These are phyloP conservation scores for Penicillium verrucosum DNA, from an alignment of 2,329 filamentous ascomycete genomes.

Conservation along the genomic window DNA sequence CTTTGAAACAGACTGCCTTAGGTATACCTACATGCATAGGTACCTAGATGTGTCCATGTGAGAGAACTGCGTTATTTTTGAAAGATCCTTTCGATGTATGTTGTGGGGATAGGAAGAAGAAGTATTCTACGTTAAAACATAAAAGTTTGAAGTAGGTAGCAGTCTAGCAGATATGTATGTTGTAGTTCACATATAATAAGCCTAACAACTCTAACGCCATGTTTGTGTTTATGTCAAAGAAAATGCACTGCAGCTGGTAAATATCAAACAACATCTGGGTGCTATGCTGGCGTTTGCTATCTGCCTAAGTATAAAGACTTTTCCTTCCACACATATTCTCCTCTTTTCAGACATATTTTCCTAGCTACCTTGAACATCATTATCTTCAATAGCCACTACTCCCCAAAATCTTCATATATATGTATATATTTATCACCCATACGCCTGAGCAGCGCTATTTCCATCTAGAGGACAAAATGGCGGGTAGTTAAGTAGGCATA, in stretches of 20 bases:
- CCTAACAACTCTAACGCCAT: too few species aligned
- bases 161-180: neutral
- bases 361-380: neutral
- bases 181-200: neutral
- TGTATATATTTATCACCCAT: too few species aligned
- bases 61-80: neutral
- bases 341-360: neutral
- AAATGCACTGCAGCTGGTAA: too few species aligned
- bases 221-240: neutral
- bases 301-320: neutral
- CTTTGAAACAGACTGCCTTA: neutral
- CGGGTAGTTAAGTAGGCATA: too few species aligned
- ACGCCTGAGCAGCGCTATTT: too few species aligned
- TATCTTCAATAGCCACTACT: too few species aligned
- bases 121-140: neutral
- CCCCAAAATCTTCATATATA: neutral
- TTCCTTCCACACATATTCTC: neutral
- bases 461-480: too few species aligned
- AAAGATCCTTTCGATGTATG: neutral
- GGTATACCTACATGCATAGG: neutral
- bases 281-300: neutral
- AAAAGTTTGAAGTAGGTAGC: neutral
- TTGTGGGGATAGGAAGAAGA: neutral
- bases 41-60: neutral
- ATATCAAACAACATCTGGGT: neutral